Evolutionary conservation across 2,329 filamentous ascomycete genomes (phyloP).

Genomic region (Nothomitra cinnamomea): DNA sequence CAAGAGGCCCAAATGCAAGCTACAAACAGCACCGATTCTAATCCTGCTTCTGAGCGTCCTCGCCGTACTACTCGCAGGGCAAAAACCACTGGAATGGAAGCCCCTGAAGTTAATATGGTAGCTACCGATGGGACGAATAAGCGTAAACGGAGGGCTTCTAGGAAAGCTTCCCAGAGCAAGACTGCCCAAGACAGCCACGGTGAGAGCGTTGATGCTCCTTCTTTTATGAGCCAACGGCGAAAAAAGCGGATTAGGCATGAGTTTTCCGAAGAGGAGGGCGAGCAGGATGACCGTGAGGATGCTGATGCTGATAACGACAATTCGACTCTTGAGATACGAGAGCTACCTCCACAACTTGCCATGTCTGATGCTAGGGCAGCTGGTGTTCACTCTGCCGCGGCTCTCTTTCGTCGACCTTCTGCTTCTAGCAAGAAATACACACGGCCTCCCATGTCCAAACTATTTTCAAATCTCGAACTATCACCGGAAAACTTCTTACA

Average conservation of each 20-base stretch:
- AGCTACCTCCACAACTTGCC: constrained; percentile 21
- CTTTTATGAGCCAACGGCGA: neutral
- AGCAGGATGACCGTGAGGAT: constrained; percentile 7
- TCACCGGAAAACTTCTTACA: constrained; percentile 38
- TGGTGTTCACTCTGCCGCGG: constrained; percentile 29
- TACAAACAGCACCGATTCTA: neutral
- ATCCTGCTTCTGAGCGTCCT: neutral
- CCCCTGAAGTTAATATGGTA: neutral
- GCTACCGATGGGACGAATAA: neutral
- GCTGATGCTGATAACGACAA: constrained; percentile 13
- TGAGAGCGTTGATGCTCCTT: neutral
- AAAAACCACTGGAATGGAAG: neutral
- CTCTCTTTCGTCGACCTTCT: constrained; percentile 32
- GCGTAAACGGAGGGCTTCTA: neutral
- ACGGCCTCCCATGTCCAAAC: constrained; percentile 38
- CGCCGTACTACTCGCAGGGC: neutral
- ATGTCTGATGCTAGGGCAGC: constrained; percentile 23
- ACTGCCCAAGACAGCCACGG: neutral
- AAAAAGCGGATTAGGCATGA: neutral
- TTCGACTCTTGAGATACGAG: constrained; percentile 20
- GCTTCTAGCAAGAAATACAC: constrained; percentile 36
- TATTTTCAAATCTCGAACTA: constrained; percentile 37
- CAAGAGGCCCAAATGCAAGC: constrained; percentile 5
- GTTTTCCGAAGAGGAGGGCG: neutral
- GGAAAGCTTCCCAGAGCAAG: neutral